A percentile compares a stretch with the other conserved stretches of the same genome.
Evolutionary conservation across 306 rosid genomes (phyloP).

Genomic region (Sophora flavescens): DNA sequence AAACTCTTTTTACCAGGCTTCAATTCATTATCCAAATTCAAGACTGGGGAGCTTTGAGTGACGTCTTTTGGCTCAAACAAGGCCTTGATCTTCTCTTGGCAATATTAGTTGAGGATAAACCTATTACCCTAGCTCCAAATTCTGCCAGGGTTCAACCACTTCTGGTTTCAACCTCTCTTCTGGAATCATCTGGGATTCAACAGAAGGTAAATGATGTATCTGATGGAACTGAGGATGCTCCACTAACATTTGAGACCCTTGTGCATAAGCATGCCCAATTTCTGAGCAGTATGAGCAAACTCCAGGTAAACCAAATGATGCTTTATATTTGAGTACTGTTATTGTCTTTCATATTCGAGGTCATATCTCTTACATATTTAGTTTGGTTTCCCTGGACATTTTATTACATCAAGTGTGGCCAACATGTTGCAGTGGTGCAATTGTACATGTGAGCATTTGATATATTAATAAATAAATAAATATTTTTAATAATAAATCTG

Average conservation of each 20-base stretch:
- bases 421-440: not conserved
- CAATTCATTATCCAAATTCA: constrained; percentile 90
- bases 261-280: constrained; percentile 86
- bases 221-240: constrained; percentile 81
- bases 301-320: constrained; percentile 67
- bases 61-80: constrained; percentile 99
- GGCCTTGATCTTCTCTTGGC: constrained; percentile 99
- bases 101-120: constrained; percentile 90
- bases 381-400: constrained; percentile 23
- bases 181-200: constrained; percentile 79
- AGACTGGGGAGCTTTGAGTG: constrained; percentile 96
- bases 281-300: constrained; percentile 91
- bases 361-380: not conserved
- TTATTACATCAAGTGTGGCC: constrained; percentile 10
- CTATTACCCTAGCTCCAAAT: constrained; percentile 95
- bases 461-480: not conserved
- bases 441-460: not conserved
- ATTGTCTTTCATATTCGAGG: constrained; percentile 16
- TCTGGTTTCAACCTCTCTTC: constrained; percentile 65
- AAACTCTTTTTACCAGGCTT: constrained; percentile 84
- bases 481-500: not conserved
- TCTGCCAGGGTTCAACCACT: constrained; percentile 94
- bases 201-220: constrained; percentile 74
- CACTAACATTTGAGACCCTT: constrained; percentile 83
- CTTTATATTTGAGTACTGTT: not conserved